A percentile compares a stretch with the other conserved stretches of the same genome.
Conservation (phyloP, 1,284 basidiomycete genomes). For the Fomitopsis schrenkii region DNA sequence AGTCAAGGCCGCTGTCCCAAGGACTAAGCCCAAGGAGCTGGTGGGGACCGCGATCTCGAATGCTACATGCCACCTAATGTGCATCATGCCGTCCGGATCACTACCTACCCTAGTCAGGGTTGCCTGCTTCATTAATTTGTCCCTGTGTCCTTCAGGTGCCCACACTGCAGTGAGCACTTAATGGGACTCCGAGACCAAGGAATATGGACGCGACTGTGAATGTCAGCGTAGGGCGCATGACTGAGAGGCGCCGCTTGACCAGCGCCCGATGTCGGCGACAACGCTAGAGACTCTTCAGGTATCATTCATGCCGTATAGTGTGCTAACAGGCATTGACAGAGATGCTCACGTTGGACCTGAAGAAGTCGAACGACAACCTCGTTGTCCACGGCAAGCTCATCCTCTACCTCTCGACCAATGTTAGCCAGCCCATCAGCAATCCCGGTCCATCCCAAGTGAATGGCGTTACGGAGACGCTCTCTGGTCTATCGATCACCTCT, state of each 20-base stretch:
- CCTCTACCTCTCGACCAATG: slow-evolving; percentile 73
- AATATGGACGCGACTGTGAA: no score
- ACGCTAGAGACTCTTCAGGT: no score
- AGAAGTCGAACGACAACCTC: slow-evolving; percentile 84
- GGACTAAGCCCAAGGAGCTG: neutral
- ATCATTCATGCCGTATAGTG: no score
- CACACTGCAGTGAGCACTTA: no score
- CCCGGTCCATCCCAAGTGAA: slow-evolving; percentile 37
- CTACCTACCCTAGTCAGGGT: no score
- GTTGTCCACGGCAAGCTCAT: slow-evolving; percentile 85
- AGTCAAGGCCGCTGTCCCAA: slow-evolving; percentile 19
- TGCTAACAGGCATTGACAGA: slow-evolving; percentile 37
- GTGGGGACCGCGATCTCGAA: neutral
- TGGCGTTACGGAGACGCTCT: slow-evolving; percentile 29
- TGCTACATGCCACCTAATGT: neutral
- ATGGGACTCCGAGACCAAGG: no score
- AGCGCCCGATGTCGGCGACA: no score
- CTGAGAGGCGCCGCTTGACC: no score
- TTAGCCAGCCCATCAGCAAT: slow-evolving; percentile 48
- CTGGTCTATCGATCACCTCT: slow-evolving; percentile 25
- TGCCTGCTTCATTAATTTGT: no score
- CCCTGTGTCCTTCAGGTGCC: no score
- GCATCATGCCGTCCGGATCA: neutral
- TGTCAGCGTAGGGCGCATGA: no score
- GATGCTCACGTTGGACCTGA: slow-evolving; percentile 77